Evolutionary conservation across 2,329 filamentous ascomycete genomes (phyloP).

Genomic region (Calonectria montana): DNA sequence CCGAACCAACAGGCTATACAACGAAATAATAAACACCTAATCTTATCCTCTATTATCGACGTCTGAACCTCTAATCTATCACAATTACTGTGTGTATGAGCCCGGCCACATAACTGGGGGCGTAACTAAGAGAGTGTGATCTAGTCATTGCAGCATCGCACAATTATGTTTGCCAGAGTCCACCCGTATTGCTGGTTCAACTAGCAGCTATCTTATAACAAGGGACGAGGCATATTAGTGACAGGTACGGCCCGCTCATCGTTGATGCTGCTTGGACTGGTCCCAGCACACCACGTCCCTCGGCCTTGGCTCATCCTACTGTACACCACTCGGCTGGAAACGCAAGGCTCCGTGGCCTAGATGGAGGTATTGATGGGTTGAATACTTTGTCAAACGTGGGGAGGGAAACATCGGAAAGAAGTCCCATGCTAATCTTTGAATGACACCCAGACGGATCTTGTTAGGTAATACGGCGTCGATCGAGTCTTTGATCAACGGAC

Average conservation of each 20-base stretch:
- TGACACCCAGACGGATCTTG: neutral
- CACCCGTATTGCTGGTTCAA: neutral
- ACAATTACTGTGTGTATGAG: no score
- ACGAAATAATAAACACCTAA: no score
- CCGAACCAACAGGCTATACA: no score
- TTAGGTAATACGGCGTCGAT: neutral
- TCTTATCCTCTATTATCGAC: no score
- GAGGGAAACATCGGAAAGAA: neutral
- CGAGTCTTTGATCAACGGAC: slow-evolving; percentile 6
- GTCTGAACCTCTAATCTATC: no score
- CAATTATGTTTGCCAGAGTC: neutral
- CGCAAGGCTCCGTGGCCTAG: neutral
- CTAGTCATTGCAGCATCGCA: neutral
- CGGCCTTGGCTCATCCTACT: neutral
- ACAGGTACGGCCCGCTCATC: neutral
- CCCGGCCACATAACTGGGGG: neutral
- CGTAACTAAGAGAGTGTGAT: neutral
- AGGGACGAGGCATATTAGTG: neutral
- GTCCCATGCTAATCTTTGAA: neutral
- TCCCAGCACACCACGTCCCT: neutral
- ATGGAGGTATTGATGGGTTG: neutral
- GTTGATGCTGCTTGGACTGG: no score
- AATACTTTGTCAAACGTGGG: neutral
- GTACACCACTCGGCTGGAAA: neutral
- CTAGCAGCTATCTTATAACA: neutral